Percentiles rank a stretch among this genome's conserved stretches.
These are phyloP conservation scores for Cicer arietinum DNA, from an alignment of 306 rosid genomes.

Conservation along the genomic window DNA sequence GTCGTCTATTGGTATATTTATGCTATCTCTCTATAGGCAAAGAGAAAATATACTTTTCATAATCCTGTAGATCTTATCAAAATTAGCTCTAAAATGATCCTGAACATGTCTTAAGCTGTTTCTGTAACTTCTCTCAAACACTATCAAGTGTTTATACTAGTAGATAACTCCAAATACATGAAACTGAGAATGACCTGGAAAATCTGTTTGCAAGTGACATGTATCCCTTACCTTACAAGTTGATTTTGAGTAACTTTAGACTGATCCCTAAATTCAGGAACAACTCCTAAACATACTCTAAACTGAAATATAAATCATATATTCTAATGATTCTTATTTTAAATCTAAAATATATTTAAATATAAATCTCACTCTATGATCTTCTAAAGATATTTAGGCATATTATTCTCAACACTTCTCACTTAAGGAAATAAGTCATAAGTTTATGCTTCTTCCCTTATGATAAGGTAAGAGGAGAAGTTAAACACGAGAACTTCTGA, in stretches of 20 bases:
- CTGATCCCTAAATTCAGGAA: too few species aligned
- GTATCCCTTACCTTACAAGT: neutral
- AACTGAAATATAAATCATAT: too few species aligned
- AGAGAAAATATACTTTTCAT: neutral
- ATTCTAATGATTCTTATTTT: too few species aligned
- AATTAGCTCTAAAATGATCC: neutral
- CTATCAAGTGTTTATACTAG: too few species aligned
- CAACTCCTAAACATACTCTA: too few species aligned
- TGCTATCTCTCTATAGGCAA: neutral
- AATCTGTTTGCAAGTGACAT: neutral
- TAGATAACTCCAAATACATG: too few species aligned
- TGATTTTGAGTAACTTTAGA: neutral
- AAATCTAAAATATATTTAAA: too few species aligned
- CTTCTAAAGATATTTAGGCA: too few species aligned
- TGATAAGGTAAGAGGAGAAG: neutral
- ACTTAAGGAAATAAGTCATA: neutral
- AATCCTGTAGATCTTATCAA: neutral
- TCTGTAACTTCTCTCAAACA: too few species aligned
- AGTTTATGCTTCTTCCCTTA: neutral
- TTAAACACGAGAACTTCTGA: neutral
- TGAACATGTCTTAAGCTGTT: neutral
- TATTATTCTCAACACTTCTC: neutral
- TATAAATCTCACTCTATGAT: too few species aligned
- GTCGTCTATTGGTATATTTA: conserved; percentile 74
- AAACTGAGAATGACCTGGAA: too few species aligned